Percentiles rank a stretch among this genome's conserved stretches.
These are phyloP conservation scores for Macrolepiota fuliginosa DNA, from an alignment of 768 basidiomycete genomes.

Conservation along the genomic window DNA sequence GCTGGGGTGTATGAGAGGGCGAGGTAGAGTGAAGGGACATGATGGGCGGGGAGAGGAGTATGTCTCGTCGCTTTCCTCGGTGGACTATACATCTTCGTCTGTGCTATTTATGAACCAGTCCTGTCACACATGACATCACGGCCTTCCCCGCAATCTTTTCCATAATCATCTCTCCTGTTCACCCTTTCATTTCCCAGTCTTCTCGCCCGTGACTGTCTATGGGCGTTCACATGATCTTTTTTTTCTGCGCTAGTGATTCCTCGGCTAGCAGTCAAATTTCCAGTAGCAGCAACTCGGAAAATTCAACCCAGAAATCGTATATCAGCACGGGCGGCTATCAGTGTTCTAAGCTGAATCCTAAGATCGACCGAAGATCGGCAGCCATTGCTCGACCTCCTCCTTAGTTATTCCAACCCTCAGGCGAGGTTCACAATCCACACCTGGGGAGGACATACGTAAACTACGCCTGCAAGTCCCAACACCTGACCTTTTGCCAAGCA, in stretches of 20 bases:
- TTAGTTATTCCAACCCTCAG: not conserved
- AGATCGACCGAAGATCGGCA: not conserved
- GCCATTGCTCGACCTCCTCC: not conserved
- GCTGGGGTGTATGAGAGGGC: conserved; percentile 11
- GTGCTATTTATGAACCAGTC: not conserved
- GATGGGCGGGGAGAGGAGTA: not conserved
- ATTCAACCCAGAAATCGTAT: not conserved
- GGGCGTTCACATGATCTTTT: not conserved
- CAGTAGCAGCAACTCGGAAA: not conserved
- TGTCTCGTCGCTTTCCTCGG: not conserved
- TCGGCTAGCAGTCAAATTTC: not conserved
- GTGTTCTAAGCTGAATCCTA: not conserved
- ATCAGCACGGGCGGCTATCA: not conserved
- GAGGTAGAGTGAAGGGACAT: conserved; percentile 2
- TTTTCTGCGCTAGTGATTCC: not conserved
- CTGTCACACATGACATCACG: conserved; percentile 7
- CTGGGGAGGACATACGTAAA: not conserved
- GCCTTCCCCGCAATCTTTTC: not conserved
- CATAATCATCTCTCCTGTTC: not conserved
- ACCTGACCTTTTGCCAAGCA: not conserved
- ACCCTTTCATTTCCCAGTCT: conserved; percentile 1
- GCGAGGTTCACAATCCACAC: not conserved
- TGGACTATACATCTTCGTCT: not conserved
- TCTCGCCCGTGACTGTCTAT: not conserved
- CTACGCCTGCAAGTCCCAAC: not conserved